These are phyloP conservation scores for Didymella sp. DNA, from an alignment of 2,329 filamentous ascomycete species.

Conservation along the genomic window DNA sequence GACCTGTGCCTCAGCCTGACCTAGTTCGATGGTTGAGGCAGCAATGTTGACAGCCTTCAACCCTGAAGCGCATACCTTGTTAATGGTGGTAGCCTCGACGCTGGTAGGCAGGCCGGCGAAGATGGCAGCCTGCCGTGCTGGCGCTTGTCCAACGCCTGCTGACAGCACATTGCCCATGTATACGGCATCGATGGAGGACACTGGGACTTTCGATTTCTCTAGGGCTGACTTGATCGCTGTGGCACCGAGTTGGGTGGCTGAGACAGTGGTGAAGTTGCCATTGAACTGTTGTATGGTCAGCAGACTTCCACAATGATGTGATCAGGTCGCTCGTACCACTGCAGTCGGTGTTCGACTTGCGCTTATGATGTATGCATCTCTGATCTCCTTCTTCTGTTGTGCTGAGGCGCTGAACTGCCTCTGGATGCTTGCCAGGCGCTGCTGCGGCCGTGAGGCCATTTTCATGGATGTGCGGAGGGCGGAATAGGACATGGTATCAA, in stretches of 20 bases:
- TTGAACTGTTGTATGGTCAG: constrained; percentile 75
- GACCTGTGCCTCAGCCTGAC: constrained; percentile 84
- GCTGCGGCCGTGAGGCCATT: constrained; percentile 48
- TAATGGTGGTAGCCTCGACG: constrained; percentile 89
- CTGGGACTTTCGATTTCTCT: constrained; percentile 81
- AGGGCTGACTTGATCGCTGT: constrained; percentile 91
- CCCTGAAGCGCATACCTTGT: constrained; percentile 97
- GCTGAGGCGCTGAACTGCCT: constrained; percentile 47
- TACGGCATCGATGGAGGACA: constrained; percentile 83
- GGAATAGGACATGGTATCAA: constrained; percentile 39
- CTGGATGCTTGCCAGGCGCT: constrained; percentile 47
- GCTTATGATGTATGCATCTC: constrained; percentile 93
- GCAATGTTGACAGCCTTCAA: constrained; percentile 91
- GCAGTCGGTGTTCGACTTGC: constrained; percentile 88
- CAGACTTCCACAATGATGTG: neutral
- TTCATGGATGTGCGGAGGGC: constrained; percentile 43
- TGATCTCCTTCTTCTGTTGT: constrained; percentile 67
- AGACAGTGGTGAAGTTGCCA: constrained; percentile 81
- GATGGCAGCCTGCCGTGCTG: constrained; percentile 87
- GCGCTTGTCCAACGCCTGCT: constrained; percentile 83
- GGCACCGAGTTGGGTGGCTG: constrained; percentile 87
- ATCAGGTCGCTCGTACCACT: constrained; percentile 64
- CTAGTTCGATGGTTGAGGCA: constrained; percentile 93
- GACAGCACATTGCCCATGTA: constrained; percentile 98
- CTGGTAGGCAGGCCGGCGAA: constrained; percentile 83